phyloP scores from a whole-genome alignment of 1,284 basidiomycete species.

The Irpex rosettiformis region DNA sequence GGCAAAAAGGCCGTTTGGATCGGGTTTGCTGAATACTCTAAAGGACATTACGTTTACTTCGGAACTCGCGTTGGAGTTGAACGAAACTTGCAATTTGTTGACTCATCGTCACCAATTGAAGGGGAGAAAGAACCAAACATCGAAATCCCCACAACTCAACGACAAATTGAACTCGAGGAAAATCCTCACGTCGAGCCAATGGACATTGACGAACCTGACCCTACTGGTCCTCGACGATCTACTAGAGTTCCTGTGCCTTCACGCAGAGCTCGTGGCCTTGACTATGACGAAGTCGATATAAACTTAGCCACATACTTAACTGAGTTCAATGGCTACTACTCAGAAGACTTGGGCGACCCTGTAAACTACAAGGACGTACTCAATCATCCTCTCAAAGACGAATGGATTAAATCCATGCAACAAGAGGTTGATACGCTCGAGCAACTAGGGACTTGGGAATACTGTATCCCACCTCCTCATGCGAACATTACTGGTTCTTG shows the following conservation, averaged over 20 bases:
- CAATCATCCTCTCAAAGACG: not conserved
- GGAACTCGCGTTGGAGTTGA: not conserved
- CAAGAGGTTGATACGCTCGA: not conserved
- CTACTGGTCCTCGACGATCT: too few species aligned
- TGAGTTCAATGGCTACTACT: not conserved
- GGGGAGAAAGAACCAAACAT: too few species aligned
- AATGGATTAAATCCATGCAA: not conserved
- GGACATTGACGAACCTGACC: too few species aligned
- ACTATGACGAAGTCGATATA: not conserved
- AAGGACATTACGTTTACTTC: not conserved
- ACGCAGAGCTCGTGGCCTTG: not conserved
- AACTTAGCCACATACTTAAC: not conserved
- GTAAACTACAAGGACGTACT: not conserved
- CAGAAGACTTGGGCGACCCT: not conserved
- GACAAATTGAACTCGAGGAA: too few species aligned
- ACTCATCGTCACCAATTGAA: not conserved
- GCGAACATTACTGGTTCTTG: too few species aligned
- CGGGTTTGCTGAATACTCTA: not conserved
- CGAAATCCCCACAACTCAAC: too few species aligned
- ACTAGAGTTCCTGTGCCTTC: not conserved
- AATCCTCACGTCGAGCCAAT: too few species aligned
- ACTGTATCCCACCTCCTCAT: not conserved
- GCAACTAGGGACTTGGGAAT: not conserved
- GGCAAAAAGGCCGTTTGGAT: not conserved
- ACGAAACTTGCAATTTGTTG: not conserved